Base-by-base conservation (phyloP, 371 early-diverging fungal genomes). In the Blakeslea trispora region DNA sequence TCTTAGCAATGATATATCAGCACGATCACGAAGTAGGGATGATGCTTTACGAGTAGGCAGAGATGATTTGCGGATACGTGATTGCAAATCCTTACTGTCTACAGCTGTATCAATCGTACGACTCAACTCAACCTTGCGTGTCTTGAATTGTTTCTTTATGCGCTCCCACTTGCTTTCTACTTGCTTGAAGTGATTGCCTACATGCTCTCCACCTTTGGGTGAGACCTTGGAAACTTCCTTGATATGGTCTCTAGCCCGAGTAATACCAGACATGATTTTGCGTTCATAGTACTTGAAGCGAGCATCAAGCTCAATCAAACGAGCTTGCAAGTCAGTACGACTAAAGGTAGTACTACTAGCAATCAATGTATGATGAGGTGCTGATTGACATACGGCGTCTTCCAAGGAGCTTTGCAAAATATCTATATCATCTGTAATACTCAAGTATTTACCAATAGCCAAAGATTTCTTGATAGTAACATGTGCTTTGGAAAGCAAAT, bases 241-340 rank as follows among this genome's bases (percentile, higher is more conserved):
- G 0, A 37, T 23, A 7, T 24, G 23, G 1, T 57, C 53, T 22
- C 70, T 69, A 3, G 73, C 76, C 6, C 56, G 54, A 1, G 76
- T 67, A 22, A 84, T 42, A 39, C 74, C 65, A 45, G 73, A 64
- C 23, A 67, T 50, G 35, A 83, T 74, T 9, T 69, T 68, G 2
- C 69, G 75, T 40, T 79, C 79, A 51, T 75, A 78, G 41, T 81
- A 73, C 28, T 77, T 78, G 72, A 78, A 83, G n/a, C 81, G 68
- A 0, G 80, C 75, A 15, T 79, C 80, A 2, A 83, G 64, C 47
- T 84, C 84, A 52, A 81, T 81, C 35, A 63, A 59, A 45, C 75
- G 65, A 0, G 80, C 71, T 22, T 83, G 76, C 9, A 85, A 56
- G 37, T 82, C 84, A 18, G 79, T 65, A 13, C 73, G 69, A n/a